Conservation (phyloP, 83 land plant species). For the Thuja plicata region DNA sequence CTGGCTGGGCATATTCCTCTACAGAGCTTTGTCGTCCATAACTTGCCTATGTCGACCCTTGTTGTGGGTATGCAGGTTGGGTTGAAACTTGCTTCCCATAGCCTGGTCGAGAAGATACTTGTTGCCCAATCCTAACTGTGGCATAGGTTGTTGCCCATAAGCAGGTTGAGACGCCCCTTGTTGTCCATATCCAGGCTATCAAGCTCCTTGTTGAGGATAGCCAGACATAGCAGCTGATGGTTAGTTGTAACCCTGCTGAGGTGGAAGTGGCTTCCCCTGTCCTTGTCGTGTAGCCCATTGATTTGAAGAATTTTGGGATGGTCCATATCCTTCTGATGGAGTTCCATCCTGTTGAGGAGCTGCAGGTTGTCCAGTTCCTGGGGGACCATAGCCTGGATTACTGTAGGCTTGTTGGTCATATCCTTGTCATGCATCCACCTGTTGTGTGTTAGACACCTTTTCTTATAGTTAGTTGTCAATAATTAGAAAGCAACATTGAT, state of each 20-base stretch:
- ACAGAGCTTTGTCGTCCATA: constrained; percentile 15
- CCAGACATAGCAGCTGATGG: constrained; percentile 8
- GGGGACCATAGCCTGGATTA: constrained; percentile 8
- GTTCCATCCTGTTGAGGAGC: constrained; percentile 6
- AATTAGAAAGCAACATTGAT: constrained; percentile 1
- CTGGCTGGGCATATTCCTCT: constrained; percentile 31
- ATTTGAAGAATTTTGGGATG: neutral
- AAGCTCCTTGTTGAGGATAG: constrained; percentile 25
- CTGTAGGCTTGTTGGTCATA: constrained; percentile 10
- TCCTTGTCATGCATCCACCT: neutral
- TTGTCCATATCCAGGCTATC: constrained; percentile 4
- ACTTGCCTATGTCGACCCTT: constrained; percentile 2
- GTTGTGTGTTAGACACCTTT: constrained; percentile 2
- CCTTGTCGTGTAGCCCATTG: neutral
- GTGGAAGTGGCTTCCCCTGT: neutral
- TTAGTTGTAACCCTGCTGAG: neutral
- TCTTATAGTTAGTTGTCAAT: constrained; percentile 8
- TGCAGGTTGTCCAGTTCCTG: constrained; percentile 4
- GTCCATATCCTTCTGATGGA: constrained; percentile 9
- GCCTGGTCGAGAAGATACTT: neutral
- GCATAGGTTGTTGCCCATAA: constrained; percentile 25
- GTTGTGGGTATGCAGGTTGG: constrained; percentile 11
- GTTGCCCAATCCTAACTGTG: constrained; percentile 10
- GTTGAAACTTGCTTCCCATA: constrained; percentile 10
- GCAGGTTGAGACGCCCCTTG: constrained; percentile 19